Conservation (phyloP, 345 rosid genomes). For the Trapa bicornis region DNA sequence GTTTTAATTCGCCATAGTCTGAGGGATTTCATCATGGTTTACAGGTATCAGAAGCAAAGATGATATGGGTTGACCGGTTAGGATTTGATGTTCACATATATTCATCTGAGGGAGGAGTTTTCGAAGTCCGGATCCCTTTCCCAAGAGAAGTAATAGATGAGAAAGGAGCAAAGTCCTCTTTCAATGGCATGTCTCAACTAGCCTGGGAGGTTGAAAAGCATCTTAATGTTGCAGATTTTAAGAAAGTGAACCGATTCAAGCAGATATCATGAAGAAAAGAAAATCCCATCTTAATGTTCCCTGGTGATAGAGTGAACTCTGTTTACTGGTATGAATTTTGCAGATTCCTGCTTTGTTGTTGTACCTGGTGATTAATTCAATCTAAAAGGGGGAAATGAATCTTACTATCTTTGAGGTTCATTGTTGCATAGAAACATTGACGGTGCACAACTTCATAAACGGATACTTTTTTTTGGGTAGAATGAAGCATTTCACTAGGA, state of each 20-base stretch:
- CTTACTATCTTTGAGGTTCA: not conserved
- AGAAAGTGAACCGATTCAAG: constrained; percentile 60
- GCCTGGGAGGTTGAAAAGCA: constrained; percentile 96
- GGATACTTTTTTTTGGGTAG: not conserved
- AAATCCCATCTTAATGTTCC: not conserved
- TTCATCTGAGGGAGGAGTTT: constrained; percentile 37
- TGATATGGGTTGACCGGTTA: constrained; percentile 84
- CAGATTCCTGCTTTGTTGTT: not conserved
- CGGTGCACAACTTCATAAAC: not conserved
- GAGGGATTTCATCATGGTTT: constrained; percentile 8
- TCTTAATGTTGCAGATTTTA: constrained; percentile 31
- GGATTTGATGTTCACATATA: constrained; percentile 67
- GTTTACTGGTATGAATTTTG: not conserved
- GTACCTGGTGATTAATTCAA: not conserved
- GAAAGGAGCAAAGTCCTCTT: constrained; percentile 82
- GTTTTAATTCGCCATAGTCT: not conserved
- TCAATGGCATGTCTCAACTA: constrained; percentile 82
- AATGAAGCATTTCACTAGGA: not conserved
- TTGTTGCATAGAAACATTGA: not conserved
- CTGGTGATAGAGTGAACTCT: not conserved
- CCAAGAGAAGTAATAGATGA: constrained; percentile 73
- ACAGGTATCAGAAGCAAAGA: constrained; percentile 68
- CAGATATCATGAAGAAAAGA: constrained; percentile 19
- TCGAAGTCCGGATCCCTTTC: constrained; percentile 78
- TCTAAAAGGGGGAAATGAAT: not conserved